Evolutionary conservation across 352 stramenopile genomes (phyloP).

Genomic region (Phytopythium oedochilum): DNA sequence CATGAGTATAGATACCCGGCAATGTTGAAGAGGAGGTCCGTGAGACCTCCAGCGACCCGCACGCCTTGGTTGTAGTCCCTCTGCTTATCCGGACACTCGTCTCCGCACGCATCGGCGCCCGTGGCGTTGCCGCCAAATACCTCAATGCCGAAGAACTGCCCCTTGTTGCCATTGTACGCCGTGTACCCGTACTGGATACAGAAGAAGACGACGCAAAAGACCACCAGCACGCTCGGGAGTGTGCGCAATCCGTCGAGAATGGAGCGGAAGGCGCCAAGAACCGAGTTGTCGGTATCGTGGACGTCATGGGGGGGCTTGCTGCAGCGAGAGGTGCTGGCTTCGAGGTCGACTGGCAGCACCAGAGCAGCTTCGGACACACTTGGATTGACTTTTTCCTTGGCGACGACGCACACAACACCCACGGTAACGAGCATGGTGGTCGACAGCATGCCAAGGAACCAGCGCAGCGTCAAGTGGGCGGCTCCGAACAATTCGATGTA

Average conservation of each 20-base stretch:
- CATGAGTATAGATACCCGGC: conserved; percentile 47
- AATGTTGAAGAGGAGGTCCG: conserved; percentile 52
- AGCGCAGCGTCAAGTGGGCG: conserved; percentile 55
- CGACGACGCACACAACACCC: conserved; percentile 46
- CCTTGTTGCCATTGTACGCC: conserved; percentile 61
- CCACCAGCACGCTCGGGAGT: conserved; percentile 26
- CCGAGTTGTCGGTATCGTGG: conserved; percentile 14
- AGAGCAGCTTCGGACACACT: background rate
- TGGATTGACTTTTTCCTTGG: conserved; percentile 31
- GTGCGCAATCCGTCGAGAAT: conserved; percentile 41
- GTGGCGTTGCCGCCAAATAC: conserved; percentile 44
- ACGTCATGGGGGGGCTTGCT: background rate
- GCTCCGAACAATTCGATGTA: conserved; percentile 76
- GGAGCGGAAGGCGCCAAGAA: conserved; percentile 33
- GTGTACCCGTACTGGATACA: conserved; percentile 54
- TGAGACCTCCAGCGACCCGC: conserved; percentile 36
- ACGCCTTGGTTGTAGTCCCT: conserved; percentile 49
- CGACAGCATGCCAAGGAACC: conserved; percentile 71
- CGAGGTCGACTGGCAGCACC: conserved; percentile 6
- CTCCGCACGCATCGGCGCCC: conserved; percentile 35
- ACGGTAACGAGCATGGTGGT: conserved; percentile 56
- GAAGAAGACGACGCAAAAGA: conserved; percentile 57
- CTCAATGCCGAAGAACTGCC: conserved; percentile 57
- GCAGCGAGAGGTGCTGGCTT: background rate
- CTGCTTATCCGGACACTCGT: conserved; percentile 13